Evolutionary conservation across 495 filamentous ascomycete species (phyloP).

Genomic region (Chaetomium fimeti): DNA sequence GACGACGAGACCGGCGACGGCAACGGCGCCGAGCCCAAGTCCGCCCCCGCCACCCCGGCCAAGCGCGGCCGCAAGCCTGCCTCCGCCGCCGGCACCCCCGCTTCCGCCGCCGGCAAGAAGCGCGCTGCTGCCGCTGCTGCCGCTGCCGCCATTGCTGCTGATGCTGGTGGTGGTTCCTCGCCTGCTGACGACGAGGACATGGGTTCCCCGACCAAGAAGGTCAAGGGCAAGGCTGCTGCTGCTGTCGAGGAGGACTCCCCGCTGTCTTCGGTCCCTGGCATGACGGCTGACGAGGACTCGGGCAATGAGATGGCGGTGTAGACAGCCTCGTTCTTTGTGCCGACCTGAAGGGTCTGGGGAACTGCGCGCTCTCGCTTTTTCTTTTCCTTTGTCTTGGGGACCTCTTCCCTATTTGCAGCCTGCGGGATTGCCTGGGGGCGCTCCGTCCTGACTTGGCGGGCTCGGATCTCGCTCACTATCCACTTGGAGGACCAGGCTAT

Average conservation of each 20-base stretch:
- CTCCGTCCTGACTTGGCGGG: background rate
- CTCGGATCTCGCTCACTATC: background rate
- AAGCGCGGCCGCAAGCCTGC: constrained; percentile 14
- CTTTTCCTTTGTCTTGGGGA: background rate
- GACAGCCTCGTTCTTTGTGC: constrained; percentile 2
- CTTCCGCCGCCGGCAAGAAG: constrained; percentile 5
- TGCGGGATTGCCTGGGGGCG: background rate
- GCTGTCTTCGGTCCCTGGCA: background rate
- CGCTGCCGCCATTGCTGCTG: background rate
- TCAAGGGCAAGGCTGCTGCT: background rate
- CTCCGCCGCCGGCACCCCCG: background rate
- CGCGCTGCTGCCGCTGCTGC: constrained; percentile 4
- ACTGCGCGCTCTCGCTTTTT: background rate
- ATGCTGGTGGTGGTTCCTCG: background rate
- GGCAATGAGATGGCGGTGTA: constrained; percentile 4
- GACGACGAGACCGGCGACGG: background rate
- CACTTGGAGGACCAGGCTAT: background rate
- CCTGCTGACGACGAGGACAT: background rate
- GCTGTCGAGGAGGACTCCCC: background rate
- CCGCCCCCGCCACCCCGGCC: constrained; percentile 7
- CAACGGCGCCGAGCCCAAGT: background rate
- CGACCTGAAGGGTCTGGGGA: background rate
- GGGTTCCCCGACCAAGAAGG: constrained; percentile 1
- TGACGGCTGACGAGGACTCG: background rate
- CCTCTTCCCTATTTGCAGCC: no score